Evolutionary conservation across 441 rosid genomes (phyloP).

Genomic region (Bocquillonia castaneifolia): DNA sequence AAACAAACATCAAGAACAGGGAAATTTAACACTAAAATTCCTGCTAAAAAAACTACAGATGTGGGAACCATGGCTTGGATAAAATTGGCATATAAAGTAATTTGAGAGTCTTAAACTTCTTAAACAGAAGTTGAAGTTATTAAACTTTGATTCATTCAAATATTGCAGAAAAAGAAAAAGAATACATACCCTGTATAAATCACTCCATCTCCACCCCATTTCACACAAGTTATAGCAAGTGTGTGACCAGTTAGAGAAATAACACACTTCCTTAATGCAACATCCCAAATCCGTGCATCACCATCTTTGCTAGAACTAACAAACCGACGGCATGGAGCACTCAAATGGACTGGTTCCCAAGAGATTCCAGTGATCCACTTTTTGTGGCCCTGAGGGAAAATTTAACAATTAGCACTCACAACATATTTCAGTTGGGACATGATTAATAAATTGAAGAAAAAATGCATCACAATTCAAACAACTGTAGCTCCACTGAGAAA

Average conservation of each 20-base stretch:
- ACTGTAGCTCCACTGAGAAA: background rate
- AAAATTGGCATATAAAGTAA: slow-evolving; percentile 1
- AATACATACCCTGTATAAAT: slow-evolving; percentile 80
- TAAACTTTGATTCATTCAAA: background rate
- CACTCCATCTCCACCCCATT: slow-evolving; percentile 97
- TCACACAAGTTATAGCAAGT: slow-evolving; percentile 94
- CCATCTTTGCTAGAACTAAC: slow-evolving; percentile 99
- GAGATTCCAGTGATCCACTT: slow-evolving; percentile 98
- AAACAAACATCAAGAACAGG: background rate
- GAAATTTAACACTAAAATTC: background rate
- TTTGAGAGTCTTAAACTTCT: background rate
- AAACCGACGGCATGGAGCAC: slow-evolving; percentile 87
- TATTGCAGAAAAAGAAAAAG: slow-evolving; percentile 10
- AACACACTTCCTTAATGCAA: slow-evolving; percentile 57
- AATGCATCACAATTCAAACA: background rate
- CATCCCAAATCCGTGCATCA: slow-evolving; percentile 96
- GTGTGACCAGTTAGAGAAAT: slow-evolving; percentile 86
- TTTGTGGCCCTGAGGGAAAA: slow-evolving; percentile 78
- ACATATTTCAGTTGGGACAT: background rate
- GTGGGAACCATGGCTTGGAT: background rate
- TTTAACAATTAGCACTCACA: slow-evolving; percentile 14
- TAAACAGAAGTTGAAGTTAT: background rate
- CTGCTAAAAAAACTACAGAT: background rate
- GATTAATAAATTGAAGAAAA: background rate
- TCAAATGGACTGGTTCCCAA: slow-evolving; percentile 95